Evolutionary conservation across 2,329 filamentous ascomycete genomes (phyloP).

Genomic region (Fusarium sp.): DNA sequence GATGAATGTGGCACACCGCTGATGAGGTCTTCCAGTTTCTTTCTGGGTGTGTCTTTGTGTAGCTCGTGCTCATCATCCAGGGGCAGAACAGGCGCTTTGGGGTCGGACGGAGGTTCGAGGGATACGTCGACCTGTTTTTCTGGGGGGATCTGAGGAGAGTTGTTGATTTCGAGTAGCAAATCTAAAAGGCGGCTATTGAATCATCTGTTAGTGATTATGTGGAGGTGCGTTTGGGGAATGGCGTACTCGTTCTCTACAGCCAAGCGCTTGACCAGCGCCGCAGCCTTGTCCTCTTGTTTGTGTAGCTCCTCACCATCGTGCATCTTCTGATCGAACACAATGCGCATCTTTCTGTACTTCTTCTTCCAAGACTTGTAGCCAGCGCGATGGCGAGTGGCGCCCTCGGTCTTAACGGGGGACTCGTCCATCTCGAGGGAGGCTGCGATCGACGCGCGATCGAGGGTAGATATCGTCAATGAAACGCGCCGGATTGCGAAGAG

Average conservation of each 20-base stretch:
- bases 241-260: slow-evolving; percentile 93
- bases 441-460: slow-evolving; percentile 21
- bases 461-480: slow-evolving; percentile 9
- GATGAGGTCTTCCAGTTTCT: slow-evolving; percentile 65
- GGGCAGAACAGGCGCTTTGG: slow-evolving; percentile 51
- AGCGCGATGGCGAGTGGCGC: slow-evolving; percentile 59
- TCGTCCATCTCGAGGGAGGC: slow-evolving; percentile 50
- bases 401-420: slow-evolving; percentile 59
- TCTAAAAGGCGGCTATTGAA: slow-evolving; percentile 83
- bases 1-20: slow-evolving; percentile 65
- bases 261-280: slow-evolving; percentile 83
- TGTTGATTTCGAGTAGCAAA: slow-evolving; percentile 89
- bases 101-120: slow-evolving; percentile 60
- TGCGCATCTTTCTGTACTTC: slow-evolving; percentile 94
- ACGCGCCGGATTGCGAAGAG: slow-evolving; percentile 18
- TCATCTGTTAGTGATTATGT: slow-evolving; percentile 34
- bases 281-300: slow-evolving; percentile 83
- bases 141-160: slow-evolving; percentile 80
- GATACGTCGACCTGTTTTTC: slow-evolving; percentile 81
- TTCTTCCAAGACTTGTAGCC: slow-evolving; percentile 83
- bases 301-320: slow-evolving; percentile 86
- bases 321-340: slow-evolving; percentile 82
- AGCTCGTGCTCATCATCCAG: slow-evolving; percentile 53
- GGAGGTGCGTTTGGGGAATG: slow-evolving; percentile 2
- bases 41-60: slow-evolving; percentile 60